Evolutionary conservation across 345 rosid genomes (phyloP), one percentile per base, ranked within the genome.

Genomic region (Microthlaspi erraticum): DNA sequence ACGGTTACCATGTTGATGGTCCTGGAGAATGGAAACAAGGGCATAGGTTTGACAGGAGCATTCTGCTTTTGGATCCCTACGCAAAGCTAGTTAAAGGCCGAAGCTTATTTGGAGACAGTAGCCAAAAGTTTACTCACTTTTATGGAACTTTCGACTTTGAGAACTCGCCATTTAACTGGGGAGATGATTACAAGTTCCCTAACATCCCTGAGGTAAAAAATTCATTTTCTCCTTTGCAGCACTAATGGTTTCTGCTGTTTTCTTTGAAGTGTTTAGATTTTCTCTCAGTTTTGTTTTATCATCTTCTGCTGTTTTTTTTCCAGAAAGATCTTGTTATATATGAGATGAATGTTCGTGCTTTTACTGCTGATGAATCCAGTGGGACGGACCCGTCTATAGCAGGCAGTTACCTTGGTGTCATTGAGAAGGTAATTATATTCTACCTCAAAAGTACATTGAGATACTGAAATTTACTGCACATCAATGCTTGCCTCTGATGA

Each of bases 311-410:
- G 63, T 59, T 75, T 75, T 79, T 83, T 80, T n/a, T n/a, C n/a
- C 91, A 89, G 98, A 83, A 83, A 77, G 97, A 93, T 80, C 97
- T 93, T 79, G 88, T 89, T 72, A 76, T 91, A 68, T 93, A 93
- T 81, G 98, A 93, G 83, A 93, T 86, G 91, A 93, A 86, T 79
- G 92, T 93, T 39, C 96, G 98, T 63, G 97, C 97, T 83, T 91
- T 89, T 80, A 91, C 97, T 61, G 85, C 78, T 77, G 96, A 91
- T 68, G 82, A 91, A 70, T 88, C 97, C 73, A 93, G 96, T 75
- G 86, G 87, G 37, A 70, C 87, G 78, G 92, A 86, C 83, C 79
- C 86, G 75, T 58, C 76, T 46, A 70, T 78, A 54, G 76, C 83
- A 33, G 98, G 97, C 44, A 91, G 87, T 83, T 93, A 88, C 76